Percentiles rank a stretch among this genome's conserved stretches.
Conservation (phyloP, 2,329 filamentous ascomycete genomes). For the Aspergillus ochraceus region DNA sequence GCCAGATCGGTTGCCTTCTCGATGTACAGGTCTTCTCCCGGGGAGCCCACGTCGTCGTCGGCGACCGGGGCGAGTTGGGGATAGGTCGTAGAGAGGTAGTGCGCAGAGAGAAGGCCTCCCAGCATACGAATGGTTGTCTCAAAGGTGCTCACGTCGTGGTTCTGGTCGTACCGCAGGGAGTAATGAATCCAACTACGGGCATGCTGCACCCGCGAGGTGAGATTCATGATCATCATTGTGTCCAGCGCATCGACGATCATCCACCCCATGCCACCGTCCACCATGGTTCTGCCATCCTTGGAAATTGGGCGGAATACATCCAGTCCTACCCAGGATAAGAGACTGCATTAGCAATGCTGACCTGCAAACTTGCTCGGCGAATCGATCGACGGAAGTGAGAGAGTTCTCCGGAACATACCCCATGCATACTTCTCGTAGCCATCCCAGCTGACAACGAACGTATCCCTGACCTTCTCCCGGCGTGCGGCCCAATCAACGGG, state of each 20-base stretch:
- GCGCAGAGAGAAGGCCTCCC: conserved; percentile 85
- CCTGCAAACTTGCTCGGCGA: background rate
- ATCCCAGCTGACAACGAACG: conserved; percentile 89
- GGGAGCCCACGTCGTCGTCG: conserved; percentile 69
- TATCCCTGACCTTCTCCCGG: conserved; percentile 79
- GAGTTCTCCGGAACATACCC: conserved; percentile 61
- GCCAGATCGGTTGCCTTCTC: conserved; percentile 95
- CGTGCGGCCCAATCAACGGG: conserved; percentile 72
- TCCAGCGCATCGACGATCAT: conserved; percentile 96
- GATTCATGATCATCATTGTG: conserved; percentile 97
- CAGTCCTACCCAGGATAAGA: conserved; percentile 23
- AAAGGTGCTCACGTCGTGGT: conserved; percentile 96
- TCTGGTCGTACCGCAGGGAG: conserved; percentile 79
- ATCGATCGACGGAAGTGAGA: background rate
- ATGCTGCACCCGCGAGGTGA: conserved; percentile 79
- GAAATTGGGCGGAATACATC: conserved; percentile 86
- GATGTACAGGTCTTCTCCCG: conserved; percentile 87
- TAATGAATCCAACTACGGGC: conserved; percentile 87
- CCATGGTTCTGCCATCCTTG: conserved; percentile 80
- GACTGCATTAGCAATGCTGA: conserved; percentile 25
- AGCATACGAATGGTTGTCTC: conserved; percentile 98
- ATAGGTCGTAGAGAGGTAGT: conserved; percentile 86
- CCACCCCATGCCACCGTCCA: conserved; percentile 87
- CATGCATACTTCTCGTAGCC: conserved; percentile 90
- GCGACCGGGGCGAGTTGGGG: conserved; percentile 74